Percentiles rank a stretch among this genome's conserved stretches.
Evolutionary conservation across 805 yeast genomes (phyloP).

Genomic region (Lipomyces oligophaga): DNA sequence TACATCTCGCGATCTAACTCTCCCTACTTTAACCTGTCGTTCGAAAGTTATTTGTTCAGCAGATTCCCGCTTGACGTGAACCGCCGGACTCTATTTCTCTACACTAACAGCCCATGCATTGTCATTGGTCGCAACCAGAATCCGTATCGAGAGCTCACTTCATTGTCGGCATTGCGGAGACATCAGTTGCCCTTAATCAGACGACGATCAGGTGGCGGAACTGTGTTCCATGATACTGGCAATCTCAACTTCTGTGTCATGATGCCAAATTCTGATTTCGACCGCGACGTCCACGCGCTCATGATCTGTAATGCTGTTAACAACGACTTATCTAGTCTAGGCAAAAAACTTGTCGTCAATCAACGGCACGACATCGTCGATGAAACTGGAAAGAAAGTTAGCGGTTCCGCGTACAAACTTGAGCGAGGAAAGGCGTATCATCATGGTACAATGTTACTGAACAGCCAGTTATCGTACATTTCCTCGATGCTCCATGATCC

Average conservation of each 20-base stretch:
- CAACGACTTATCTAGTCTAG: slow-evolving; percentile 12
- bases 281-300: slow-evolving; percentile 50
- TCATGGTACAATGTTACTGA: slow-evolving; percentile 91
- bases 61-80: slow-evolving; percentile 38
- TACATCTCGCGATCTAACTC: slow-evolving; percentile 56
- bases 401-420: slow-evolving; percentile 91
- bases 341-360: slow-evolving; percentile 49
- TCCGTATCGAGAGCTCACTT: slow-evolving; percentile 85
- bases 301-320: slow-evolving; percentile 45
- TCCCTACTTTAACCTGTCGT: slow-evolving; percentile 73
- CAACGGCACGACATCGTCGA: slow-evolving; percentile 76
- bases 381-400: slow-evolving; percentile 51
- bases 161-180: slow-evolving; percentile 51
- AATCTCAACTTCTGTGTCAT: slow-evolving; percentile 83
- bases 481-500: slow-evolving; percentile 49
- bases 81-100: slow-evolving; percentile 60
- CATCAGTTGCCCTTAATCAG: slow-evolving; percentile 65
- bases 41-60: slow-evolving; percentile 74
- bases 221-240: slow-evolving; percentile 91
- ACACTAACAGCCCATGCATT: slow-evolving; percentile 78
- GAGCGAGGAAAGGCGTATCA: slow-evolving; percentile 81
- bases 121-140: slow-evolving; percentile 95
- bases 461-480: slow-evolving; percentile 58
- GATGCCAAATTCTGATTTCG: slow-evolving; percentile 61
- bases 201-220: slow-evolving; percentile 90